Conservation (phyloP, 495 filamentous ascomycete species). For the Tuber calosporum region DNA sequence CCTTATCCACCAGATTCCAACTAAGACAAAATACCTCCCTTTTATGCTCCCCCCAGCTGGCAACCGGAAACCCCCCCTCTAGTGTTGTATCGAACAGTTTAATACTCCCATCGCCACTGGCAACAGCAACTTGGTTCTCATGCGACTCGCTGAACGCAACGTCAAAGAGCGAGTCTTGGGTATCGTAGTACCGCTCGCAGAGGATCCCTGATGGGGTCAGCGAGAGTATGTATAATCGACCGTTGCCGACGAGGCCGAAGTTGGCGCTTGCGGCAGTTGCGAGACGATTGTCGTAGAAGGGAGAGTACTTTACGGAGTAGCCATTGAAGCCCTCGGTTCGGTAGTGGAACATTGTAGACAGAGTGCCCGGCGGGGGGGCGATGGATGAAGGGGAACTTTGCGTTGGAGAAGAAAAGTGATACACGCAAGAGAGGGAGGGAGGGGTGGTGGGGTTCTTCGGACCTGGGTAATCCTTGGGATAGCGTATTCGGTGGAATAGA, state of each 20-base stretch:
- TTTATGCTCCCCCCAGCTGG: constrained; percentile 83
- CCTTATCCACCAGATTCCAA: constrained; percentile 90
- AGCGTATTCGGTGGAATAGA: background rate
- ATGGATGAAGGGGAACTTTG: background rate
- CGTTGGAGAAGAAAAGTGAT: background rate
- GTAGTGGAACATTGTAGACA: constrained; percentile 75
- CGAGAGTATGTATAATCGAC: constrained; percentile 71
- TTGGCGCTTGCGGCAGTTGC: constrained; percentile 81
- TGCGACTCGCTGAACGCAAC: constrained; percentile 87
- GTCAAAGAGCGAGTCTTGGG: constrained; percentile 93
- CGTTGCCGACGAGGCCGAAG: constrained; percentile 95
- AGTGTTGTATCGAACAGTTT: constrained; percentile 83
- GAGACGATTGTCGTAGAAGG: constrained; percentile 90
- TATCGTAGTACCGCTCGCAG: constrained; percentile 85
- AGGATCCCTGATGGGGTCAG: constrained; percentile 74
- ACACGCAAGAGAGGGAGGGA: background rate
- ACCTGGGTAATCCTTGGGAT: background rate
- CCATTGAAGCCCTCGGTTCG: constrained; percentile 90
- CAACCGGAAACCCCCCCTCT: constrained; percentile 65
- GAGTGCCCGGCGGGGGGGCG: background rate
- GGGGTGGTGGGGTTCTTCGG: background rate
- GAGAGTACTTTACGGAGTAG: constrained; percentile 92
- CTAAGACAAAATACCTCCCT: constrained; percentile 82
- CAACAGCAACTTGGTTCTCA: constrained; percentile 84
- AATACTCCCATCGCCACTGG: constrained; percentile 82